phyloP scores from a whole-genome alignment of 2,329 filamentous ascomycete genomes.

The Ophiostoma pallidulum region DNA sequence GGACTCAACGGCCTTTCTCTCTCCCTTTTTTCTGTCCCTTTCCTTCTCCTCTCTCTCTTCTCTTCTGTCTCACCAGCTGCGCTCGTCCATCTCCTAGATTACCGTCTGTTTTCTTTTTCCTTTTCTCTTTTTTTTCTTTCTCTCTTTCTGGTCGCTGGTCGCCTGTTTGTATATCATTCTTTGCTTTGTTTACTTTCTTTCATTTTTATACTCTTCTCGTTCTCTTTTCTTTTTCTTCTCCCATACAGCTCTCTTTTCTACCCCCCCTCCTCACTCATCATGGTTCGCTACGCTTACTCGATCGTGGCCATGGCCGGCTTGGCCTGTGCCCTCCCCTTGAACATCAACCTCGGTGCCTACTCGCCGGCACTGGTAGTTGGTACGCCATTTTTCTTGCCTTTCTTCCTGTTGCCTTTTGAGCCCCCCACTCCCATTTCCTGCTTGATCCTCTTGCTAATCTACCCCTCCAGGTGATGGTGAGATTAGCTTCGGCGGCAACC shows the following conservation, averaged over 20 bases:
- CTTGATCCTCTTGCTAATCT: too few relatives aligned
- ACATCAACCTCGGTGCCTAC: slow-evolving; percentile 36
- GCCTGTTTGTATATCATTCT: slow-evolving; percentile 6
- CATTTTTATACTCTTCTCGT: background rate
- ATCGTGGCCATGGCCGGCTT: slow-evolving; percentile 12
- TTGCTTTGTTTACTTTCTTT: background rate
- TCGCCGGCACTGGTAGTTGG: slow-evolving; percentile 33
- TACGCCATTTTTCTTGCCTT: slow-evolving; percentile 13
- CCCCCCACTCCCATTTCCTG: slow-evolving; percentile 11
- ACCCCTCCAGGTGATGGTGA: slow-evolving; percentile 37
- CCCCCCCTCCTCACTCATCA: background rate
- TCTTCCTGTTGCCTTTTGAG: slow-evolving; percentile 6
- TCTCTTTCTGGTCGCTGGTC: slow-evolving; percentile 15
- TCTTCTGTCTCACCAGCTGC: slow-evolving; percentile 8
- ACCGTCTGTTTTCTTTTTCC: background rate
- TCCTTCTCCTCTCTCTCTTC: background rate
- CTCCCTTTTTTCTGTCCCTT: too few relatives aligned
- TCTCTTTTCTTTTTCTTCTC: background rate
- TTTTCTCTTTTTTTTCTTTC: background rate
- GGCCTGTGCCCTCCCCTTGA: slow-evolving; percentile 16
- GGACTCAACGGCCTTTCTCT: too few relatives aligned
- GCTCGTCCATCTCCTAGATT: slow-evolving; percentile 4
- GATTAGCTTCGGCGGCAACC: slow-evolving; percentile 36
- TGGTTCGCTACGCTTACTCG: slow-evolving; percentile 16
- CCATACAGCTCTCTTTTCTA: background rate